phyloP scores from a whole-genome alignment of 2,329 filamentous ascomycete species.

The Alternaria alternata region DNA sequence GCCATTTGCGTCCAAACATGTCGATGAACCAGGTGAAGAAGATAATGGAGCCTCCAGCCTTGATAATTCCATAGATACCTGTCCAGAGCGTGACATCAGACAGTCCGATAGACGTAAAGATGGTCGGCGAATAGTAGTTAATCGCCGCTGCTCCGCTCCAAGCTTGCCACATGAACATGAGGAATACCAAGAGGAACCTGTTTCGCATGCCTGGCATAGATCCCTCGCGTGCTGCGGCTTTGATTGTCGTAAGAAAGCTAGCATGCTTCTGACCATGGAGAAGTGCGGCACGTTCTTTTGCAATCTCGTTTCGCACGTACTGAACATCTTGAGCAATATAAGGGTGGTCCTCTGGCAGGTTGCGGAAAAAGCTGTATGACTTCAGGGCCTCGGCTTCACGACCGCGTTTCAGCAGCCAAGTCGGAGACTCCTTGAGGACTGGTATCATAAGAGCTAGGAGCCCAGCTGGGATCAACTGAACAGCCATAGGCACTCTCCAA shows the following conservation, averaged over 20 bases:
- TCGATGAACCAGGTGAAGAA: constrained; percentile 52
- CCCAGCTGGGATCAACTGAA: constrained; percentile 55
- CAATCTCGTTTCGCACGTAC: constrained; percentile 43
- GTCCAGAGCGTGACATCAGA: constrained; percentile 49
- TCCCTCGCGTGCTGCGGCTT: constrained; percentile 42
- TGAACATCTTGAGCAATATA: constrained; percentile 51
- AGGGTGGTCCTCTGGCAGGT: constrained; percentile 53
- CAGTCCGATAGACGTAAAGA: constrained; percentile 49
- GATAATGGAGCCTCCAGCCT: constrained; percentile 47
- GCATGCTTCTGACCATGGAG: constrained; percentile 36
- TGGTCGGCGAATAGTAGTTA: constrained; percentile 50
- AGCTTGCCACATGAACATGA: constrained; percentile 52
- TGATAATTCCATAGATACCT: constrained; percentile 50
- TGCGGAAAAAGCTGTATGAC: constrained; percentile 55
- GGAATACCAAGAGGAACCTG: constrained; percentile 51
- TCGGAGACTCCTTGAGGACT: constrained; percentile 46
- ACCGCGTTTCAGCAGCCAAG: constrained; percentile 42
- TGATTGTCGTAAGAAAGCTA: constrained; percentile 40
- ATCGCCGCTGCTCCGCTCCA: constrained; percentile 31
- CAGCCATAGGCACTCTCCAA: constrained; percentile 69
- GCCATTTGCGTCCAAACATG: constrained; percentile 47
- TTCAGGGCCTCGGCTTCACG: constrained; percentile 51
- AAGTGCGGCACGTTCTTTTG: constrained; percentile 40
- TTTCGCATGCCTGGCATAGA: constrained; percentile 51
- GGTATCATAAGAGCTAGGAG: constrained; percentile 45